A percentile compares a stretch with the other conserved stretches of the same genome.
phyloP scores from a whole-genome alignment of 768 basidiomycete species.

The Russula earlei region DNA sequence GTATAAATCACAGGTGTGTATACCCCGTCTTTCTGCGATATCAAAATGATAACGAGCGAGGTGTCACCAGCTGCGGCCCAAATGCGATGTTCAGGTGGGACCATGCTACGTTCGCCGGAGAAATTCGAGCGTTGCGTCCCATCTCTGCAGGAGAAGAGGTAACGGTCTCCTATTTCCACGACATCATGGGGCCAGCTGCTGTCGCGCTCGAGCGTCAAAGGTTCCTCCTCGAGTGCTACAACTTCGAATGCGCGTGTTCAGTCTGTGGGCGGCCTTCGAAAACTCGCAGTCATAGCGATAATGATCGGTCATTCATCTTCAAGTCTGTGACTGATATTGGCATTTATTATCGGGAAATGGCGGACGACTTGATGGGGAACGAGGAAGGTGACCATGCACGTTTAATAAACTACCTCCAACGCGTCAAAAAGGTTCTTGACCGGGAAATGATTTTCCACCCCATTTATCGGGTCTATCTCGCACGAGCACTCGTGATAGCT shows the following conservation, averaged over 20 bases:
- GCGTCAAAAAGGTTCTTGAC: neutral
- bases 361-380: neutral
- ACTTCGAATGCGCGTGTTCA: constrained; percentile 28
- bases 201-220: constrained; percentile 22
- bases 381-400: neutral
- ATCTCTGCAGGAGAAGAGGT: constrained; percentile 29
- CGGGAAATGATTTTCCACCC: constrained; percentile 6
- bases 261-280: constrained; percentile 23
- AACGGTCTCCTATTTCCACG: constrained; percentile 24
- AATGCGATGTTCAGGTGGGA: constrained; percentile 22
- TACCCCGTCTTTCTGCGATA: neutral
- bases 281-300: constrained; percentile 12
- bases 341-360: constrained; percentile 2
- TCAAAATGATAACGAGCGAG: neutral
- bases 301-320: neutral
- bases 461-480: neutral
- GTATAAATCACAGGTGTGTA: constrained; percentile 20
- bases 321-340: neutral
- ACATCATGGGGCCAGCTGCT: neutral
- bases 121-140: constrained; percentile 24
- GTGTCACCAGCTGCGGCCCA: constrained; percentile 21
- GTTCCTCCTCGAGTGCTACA: constrained; percentile 23
- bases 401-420: neutral
- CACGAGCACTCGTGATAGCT: neutral
- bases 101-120: constrained; percentile 24